Base-by-base conservation (phyloP, 163 green algal genomes). In the Scenedesmus sp. region DNA sequence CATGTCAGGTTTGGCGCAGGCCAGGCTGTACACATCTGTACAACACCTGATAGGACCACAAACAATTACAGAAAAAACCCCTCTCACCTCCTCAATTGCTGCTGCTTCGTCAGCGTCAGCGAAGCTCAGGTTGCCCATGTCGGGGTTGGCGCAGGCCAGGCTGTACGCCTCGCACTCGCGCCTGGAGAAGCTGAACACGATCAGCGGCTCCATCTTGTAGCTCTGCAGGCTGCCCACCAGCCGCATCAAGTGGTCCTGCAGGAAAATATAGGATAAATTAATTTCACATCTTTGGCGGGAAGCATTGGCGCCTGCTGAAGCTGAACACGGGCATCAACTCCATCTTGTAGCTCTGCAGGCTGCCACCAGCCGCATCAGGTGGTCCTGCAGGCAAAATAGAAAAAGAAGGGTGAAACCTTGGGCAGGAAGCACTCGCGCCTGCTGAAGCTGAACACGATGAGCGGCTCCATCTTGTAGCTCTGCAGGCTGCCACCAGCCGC, bases 371-470 rank as follows among this genome's bases (percentile, higher is more conserved):
- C 70, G 87, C 18, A 90, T 54, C 52, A 94, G 57, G 46, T 90
- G 86, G 57, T 88, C 88, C 20, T 87, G 91, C 82, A 89, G 82
- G 15, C 34, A 46, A 46, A 46, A 46, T 46, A 10, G 59, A 10
- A 64, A 64, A 64, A 64, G 0, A 64, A 64, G 59, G 59, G 59
- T 97, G 95, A 46, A 46, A 46, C 34, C 34, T 46, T 46, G 34
- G 34, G 34, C 34, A 46, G 34, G 34, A 46, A 46, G 34, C 97
- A 98, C 92, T 98, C 96, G 95, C 95, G 82, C 93, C 83, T 86
- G 93, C 93, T 94, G 92, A 99, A 99, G 89, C 92, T 96, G 91
- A 99, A 99, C 77, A 99, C 95, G 84, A 99, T 98, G 84, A 97
- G 94, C 0, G 97, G 97, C 64, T 70, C 62, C 62, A 96, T 95